A percentile compares a stretch with the other conserved stretches of the same genome.
phyloP scores from a whole-genome alignment of 169 alveolate genomes.

The Plasmodium knowlesi region DNA sequence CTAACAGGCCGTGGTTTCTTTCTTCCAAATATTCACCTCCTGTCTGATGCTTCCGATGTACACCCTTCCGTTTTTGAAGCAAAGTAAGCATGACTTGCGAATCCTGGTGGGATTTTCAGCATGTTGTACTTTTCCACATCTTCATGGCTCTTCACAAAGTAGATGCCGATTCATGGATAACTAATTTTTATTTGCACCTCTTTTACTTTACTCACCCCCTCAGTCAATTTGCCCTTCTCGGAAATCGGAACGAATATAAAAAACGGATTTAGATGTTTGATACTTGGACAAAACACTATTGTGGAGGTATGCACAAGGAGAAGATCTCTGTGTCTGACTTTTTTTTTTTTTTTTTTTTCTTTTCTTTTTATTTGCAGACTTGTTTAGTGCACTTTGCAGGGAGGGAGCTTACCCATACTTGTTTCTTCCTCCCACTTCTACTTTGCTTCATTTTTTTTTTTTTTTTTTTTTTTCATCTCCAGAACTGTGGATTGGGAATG shows the following conservation, averaged over 20 bases:
- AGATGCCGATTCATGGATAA: not conserved
- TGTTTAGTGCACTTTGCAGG: not conserved
- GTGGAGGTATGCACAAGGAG: constrained; percentile 27
- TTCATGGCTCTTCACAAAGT: not conserved
- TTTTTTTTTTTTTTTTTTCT: not conserved
- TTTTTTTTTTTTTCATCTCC: not conserved
- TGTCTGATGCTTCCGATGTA: constrained; percentile 55
- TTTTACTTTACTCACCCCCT: not conserved
- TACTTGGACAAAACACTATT: constrained; percentile 36
- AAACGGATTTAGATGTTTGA: constrained; percentile 26
- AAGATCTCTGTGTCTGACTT: not conserved
- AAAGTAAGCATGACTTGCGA: not conserved
- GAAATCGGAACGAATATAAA: constrained; percentile 44
- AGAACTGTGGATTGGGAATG: constrained; percentile 72
- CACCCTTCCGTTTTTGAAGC: constrained; percentile 57
- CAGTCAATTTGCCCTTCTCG: constrained; percentile 43
- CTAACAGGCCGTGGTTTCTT: constrained; percentile 48
- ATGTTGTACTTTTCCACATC: not conserved
- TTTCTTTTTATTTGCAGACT: not conserved
- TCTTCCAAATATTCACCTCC: constrained; percentile 50
- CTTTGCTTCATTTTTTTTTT: not conserved
- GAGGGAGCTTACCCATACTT: not conserved
- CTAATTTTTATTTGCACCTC: not conserved
- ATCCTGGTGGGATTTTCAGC: not conserved
- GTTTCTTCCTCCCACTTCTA: not conserved